A percentile compares a stretch with the other conserved stretches of the same genome.
Conservation (phyloP, 176 grass and related monocot species). For the Oryza officinalis region DNA sequence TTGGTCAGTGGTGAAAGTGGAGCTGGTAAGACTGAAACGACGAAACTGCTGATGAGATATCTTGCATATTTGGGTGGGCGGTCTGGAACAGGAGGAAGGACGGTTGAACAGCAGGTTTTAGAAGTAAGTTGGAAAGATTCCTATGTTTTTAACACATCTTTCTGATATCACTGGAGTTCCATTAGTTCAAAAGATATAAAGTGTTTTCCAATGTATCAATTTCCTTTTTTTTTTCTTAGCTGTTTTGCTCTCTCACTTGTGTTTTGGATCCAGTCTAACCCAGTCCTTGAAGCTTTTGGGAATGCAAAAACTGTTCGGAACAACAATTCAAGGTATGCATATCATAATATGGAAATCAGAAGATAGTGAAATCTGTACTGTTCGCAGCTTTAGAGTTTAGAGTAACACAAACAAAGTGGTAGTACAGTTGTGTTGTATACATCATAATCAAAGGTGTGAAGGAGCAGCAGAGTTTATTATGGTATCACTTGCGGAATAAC, state of each 20-base stretch:
- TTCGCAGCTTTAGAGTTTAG: constrained; percentile 1
- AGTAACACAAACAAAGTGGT: constrained; percentile 24
- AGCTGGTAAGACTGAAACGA: constrained; percentile 98
- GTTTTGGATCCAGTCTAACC: constrained; percentile 74
- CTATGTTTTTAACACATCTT: background rate
- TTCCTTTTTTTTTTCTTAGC: constrained; percentile 10
- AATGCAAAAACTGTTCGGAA: constrained; percentile 99
- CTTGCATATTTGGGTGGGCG: constrained; percentile 91
- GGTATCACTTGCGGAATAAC: background rate
- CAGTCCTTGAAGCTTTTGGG: constrained; percentile 99
- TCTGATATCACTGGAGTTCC: constrained; percentile 18
- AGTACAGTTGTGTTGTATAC: constrained; percentile 7
- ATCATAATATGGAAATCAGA: constrained; percentile 19
- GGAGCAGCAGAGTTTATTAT: constrained; percentile 12
- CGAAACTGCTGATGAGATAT: constrained; percentile 94
- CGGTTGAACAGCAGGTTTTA: constrained; percentile 96
- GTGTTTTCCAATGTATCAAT: constrained; percentile 8
- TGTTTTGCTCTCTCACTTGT: constrained; percentile 26
- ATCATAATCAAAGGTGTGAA: constrained; percentile 13
- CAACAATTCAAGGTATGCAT: constrained; percentile 87
- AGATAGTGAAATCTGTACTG: constrained; percentile 27
- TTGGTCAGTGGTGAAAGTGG: constrained; percentile 99
- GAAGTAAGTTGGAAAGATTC: constrained; percentile 62
- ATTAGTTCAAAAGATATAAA: constrained; percentile 12
- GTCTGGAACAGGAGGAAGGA: constrained; percentile 76